phyloP scores from a whole-genome alignment of 73 alveolate species.

The Paramecium sonneborni region DNA sequence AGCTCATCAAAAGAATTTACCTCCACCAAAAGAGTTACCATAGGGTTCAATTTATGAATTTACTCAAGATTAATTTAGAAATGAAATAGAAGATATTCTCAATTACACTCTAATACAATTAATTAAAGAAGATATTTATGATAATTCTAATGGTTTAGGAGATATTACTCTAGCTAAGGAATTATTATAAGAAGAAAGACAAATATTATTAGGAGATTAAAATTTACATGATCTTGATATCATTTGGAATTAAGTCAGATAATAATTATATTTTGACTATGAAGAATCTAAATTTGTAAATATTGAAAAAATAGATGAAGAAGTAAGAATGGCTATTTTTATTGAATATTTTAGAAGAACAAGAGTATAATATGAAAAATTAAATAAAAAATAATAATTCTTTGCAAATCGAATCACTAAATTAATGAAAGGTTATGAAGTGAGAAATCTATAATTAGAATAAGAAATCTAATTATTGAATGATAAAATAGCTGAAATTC shows the following conservation, averaged over 20 bases:
- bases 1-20: conserved; percentile 10
- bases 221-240: not conserved
- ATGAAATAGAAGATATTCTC: not conserved
- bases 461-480: not conserved
- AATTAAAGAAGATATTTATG: not conserved
- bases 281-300: not conserved
- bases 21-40: not conserved
- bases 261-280: not conserved
- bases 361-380: not conserved
- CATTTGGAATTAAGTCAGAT: not conserved
- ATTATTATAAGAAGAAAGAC: not conserved
- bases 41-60: not conserved
- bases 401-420: not conserved
- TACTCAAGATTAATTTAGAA: not conserved
- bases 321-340: not conserved
- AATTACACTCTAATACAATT: not conserved
- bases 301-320: not conserved
- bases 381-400: not conserved
- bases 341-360: not conserved
- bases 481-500: not conserved
- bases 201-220: not conserved
- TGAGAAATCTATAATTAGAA: not conserved
- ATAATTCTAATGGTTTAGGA: not conserved
- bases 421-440: conserved; percentile 1
- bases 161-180: not conserved